Base-by-base conservation (phyloP, 805 yeast genomes). In the Saccharomycopsis javanensis region DNA sequence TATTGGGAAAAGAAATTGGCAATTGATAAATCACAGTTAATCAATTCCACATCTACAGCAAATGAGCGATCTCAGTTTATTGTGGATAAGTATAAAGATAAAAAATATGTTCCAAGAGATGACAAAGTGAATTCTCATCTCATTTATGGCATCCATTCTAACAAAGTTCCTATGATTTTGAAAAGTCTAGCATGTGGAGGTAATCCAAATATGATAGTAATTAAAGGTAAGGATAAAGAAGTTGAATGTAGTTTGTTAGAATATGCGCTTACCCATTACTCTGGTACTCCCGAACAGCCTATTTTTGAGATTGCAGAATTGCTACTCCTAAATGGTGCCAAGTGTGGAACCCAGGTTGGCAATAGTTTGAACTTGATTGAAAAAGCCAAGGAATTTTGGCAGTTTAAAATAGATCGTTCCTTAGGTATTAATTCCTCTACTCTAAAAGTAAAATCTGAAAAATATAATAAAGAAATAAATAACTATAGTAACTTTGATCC, bases 1-100 rank as follows among this genome's bases (percentile, higher is more conserved):
- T 78, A 84, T 50, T 81, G 87, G 72, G 95, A 88, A 67, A 75
- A 73, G 1, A 63, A 63, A 0, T 28, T 68, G 23, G 50, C 58
- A 8, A 27, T 15, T 11, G 56, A 50, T 15, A 59, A 56, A 50
- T 58, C 55, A 42, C 48, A 50, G 5, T 62, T 73, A 55, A 72
- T 78, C 2, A 61, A 61, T 15, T 61, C 77, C 4, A 56, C 67
- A 10, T 65, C 79, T 1, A 53, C 75, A 0, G 72, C 77, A 57
- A 76, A 72, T 13, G 76, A 75, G 35, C 72, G 96, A 53, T 70
- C 79, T 33, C 67, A 68, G n/a, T 89, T 77, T 65, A 83, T 88
- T 51, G 76, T 76, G 6, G 73, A 77, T 46, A 91, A 91, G 69
- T 91, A 91, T 66, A 73, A 75, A 27, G 70, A 69, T 4, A 80